Percentiles rank a stretch among this genome's conserved stretches.
Evolutionary conservation across 108 stramenopile species (phyloP).

Genomic region (Skeletonema potamos): DNA sequence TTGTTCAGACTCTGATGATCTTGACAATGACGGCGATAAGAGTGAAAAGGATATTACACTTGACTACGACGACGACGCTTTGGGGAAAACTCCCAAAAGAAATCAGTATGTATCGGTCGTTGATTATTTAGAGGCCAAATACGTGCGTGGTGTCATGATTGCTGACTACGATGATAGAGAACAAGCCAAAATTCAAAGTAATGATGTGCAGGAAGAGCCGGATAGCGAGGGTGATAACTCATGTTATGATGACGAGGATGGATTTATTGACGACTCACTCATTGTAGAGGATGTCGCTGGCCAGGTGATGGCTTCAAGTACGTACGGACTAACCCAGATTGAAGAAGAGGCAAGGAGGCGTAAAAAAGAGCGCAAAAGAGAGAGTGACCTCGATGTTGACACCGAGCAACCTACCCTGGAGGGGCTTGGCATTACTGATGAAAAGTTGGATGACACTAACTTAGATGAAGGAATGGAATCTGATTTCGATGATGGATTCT

Average conservation of each 20-base stretch:
- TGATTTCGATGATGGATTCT: slow-evolving; percentile 75
- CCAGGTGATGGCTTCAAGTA: slow-evolving; percentile 74
- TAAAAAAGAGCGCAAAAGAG: not conserved
- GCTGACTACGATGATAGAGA: slow-evolving; percentile 55
- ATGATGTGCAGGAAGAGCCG: slow-evolving; percentile 54
- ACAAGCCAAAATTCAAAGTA: slow-evolving; percentile 2
- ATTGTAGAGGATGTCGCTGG: slow-evolving; percentile 73
- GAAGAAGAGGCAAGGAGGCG: slow-evolving; percentile 60
- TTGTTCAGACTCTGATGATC: slow-evolving; percentile 7
- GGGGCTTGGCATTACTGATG: not conserved
- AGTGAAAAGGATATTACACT: slow-evolving; percentile 13
- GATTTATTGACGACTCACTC: slow-evolving; percentile 79
- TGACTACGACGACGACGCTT: slow-evolving; percentile 13
- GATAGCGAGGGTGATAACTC: slow-evolving; percentile 64
- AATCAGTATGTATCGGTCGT: slow-evolving; percentile 67
- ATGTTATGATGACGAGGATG: slow-evolving; percentile 58
- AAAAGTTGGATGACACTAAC: not conserved
- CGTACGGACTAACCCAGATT: slow-evolving; percentile 68
- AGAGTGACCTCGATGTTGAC: slow-evolving; percentile 6
- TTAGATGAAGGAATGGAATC: slow-evolving; percentile 7
- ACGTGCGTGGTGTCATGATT: slow-evolving; percentile 80
- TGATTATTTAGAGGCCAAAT: slow-evolving; percentile 90
- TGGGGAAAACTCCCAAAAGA: slow-evolving; percentile 32
- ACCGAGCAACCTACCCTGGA: not conserved
- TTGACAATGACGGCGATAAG: slow-evolving; percentile 25